phyloP scores from a whole-genome alignment of 2,329 filamentous ascomycete genomes.

The Bretziella fagacearum region DNA sequence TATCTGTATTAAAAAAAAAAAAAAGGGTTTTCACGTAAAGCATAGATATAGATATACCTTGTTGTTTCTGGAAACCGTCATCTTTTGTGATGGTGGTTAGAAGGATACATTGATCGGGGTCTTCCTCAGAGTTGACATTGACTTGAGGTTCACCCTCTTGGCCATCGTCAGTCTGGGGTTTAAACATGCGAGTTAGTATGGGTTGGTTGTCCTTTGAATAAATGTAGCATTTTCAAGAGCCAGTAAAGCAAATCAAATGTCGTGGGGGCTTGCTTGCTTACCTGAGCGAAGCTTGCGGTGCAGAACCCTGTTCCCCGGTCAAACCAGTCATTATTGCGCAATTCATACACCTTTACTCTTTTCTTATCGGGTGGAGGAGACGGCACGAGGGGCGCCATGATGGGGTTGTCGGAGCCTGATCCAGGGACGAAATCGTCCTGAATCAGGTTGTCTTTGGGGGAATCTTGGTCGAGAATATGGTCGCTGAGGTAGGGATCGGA shows the following conservation, averaged over 20 bases:
- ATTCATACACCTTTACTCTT: slow-evolving; percentile 96
- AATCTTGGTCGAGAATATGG: not conserved
- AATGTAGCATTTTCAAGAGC: too few relatives aligned
- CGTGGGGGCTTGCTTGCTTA: slow-evolving; percentile 39
- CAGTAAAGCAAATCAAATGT: slow-evolving; percentile 7
- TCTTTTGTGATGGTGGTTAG: slow-evolving; percentile 85
- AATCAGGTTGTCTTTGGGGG: slow-evolving; percentile 3
- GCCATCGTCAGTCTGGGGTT: slow-evolving; percentile 38
- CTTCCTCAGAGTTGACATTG: slow-evolving; percentile 83
- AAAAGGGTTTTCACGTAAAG: not conserved
- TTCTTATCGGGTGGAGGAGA: slow-evolving; percentile 40
- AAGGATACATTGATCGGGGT: slow-evolving; percentile 64
- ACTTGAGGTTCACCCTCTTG: slow-evolving; percentile 69
- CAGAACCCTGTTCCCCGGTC: slow-evolving; percentile 95
- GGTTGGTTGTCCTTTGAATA: too few relatives aligned
- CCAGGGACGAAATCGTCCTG: slow-evolving; percentile 9
- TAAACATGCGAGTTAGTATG: too few relatives aligned
- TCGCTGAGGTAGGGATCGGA: not conserved
- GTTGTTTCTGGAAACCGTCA: slow-evolving; percentile 95
- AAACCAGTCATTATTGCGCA: slow-evolving; percentile 98
- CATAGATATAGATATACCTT: slow-evolving; percentile 41
- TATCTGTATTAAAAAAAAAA: slow-evolving; percentile 41
- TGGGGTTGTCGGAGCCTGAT: slow-evolving; percentile 40
- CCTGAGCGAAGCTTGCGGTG: slow-evolving; percentile 54
- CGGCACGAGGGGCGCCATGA: slow-evolving; percentile 55